A percentile compares a stretch with the other conserved stretches of the same genome.
These are phyloP conservation scores for Sclerospora graminicola DNA, from an alignment of 352 stramenopile species.

Conservation along the genomic window DNA sequence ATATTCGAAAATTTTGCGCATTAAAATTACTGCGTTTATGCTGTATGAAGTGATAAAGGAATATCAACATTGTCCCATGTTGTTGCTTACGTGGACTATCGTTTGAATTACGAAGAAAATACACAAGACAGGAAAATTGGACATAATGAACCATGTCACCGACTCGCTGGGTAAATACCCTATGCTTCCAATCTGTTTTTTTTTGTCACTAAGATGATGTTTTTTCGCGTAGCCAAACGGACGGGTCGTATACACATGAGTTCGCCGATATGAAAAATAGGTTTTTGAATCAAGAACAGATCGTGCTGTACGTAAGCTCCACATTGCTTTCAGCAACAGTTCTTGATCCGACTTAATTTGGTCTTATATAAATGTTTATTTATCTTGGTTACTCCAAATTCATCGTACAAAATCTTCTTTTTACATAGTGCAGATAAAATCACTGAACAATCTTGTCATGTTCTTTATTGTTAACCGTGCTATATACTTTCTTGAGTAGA, in stretches of 20 bases:
- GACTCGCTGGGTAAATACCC: slow-evolving; percentile 18
- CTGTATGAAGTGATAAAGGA: too few relatives aligned
- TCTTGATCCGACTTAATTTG: too few relatives aligned
- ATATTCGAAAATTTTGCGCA: too few relatives aligned
- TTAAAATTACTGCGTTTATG: too few relatives aligned
- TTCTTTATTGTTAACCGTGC: not conserved
- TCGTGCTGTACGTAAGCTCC: slow-evolving; percentile 38
- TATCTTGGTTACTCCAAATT: too few relatives aligned
- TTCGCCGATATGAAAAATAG: slow-evolving; percentile 40
- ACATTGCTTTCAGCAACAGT: not conserved
- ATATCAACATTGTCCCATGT: too few relatives aligned
- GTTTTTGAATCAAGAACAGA: slow-evolving; percentile 25
- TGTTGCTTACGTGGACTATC: too few relatives aligned
- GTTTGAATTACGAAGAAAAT: slow-evolving; percentile 54
- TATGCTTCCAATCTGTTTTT: not conserved
- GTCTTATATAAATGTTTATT: too few relatives aligned
- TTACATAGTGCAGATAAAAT: slow-evolving; percentile 35
- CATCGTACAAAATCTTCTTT: slow-evolving; percentile 71
- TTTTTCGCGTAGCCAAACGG: slow-evolving; percentile 19
- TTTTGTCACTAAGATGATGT: slow-evolving; percentile 2
- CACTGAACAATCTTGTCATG: not conserved
- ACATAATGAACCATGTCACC: slow-evolving; percentile 23
- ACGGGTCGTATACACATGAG: slow-evolving; percentile 45
- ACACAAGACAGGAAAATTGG: slow-evolving; percentile 33
- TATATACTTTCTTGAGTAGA: slow-evolving; percentile 17